Conservation (phyloP, 176 grass and related monocot species). For the Musa troglodytarum region DNA sequence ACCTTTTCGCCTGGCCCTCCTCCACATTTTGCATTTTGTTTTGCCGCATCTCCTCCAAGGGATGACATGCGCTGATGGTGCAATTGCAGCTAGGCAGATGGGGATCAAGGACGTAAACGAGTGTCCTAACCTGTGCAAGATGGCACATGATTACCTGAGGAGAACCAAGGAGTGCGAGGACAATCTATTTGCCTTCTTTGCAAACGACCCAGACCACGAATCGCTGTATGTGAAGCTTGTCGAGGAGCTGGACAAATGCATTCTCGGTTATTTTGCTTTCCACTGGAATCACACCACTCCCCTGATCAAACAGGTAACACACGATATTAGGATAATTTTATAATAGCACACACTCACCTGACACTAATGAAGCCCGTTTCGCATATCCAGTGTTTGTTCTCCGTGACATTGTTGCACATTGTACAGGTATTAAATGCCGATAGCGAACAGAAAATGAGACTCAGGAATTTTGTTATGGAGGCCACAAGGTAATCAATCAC, state of each 20-base stretch:
- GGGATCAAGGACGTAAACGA: conserved; percentile 44
- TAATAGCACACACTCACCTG: not conserved
- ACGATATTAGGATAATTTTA: not conserved
- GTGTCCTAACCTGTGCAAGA: conserved; percentile 57
- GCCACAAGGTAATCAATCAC: conserved; percentile 54
- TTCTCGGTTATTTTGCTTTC: conserved; percentile 64
- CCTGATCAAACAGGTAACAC: conserved; percentile 47
- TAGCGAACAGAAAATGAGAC: conserved; percentile 44
- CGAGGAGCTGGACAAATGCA: conserved; percentile 77
- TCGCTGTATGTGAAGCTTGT: conserved; percentile 52
- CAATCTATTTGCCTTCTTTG: conserved; percentile 49
- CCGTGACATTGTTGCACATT: not conserved
- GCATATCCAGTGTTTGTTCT: not conserved
- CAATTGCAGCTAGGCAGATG: conserved; percentile 50
- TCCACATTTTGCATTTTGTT: not conserved
- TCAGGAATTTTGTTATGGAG: conserved; percentile 50
- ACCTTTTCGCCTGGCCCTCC: not conserved
- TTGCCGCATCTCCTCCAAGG: not conserved
- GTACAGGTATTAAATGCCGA: conserved; percentile 51
- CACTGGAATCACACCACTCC: conserved; percentile 60
- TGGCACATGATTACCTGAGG: conserved; percentile 64
- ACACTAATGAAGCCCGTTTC: not conserved
- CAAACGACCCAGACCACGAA: conserved; percentile 20
- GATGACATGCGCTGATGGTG: conserved; percentile 18
- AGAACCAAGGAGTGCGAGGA: conserved; percentile 42